Base-by-base conservation (phyloP, 2,329 filamentous ascomycete genomes). In the Epicoccum nigrum region DNA sequence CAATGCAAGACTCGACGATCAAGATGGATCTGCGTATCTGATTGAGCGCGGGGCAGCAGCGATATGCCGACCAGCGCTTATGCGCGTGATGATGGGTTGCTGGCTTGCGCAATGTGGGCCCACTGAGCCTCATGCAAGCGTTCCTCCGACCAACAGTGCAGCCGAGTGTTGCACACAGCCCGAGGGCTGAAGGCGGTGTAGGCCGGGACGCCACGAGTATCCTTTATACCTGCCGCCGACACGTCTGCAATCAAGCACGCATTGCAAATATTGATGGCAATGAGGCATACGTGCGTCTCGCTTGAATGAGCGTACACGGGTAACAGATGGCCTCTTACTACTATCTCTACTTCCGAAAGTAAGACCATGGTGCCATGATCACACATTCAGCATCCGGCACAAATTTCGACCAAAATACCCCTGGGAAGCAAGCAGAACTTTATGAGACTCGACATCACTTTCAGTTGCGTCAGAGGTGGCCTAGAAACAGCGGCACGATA, bases 71-170 rank as follows among this genome's bases (percentile, higher is more conserved):
- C 46, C 46, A 58, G 61, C 64, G 64, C 63, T 62, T 67, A 65
- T 67, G 63, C 59, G 60, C 58, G 64, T 60, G 62, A 65, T 65
- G 54, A 40, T 57, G 54, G 50, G 54, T 27, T 40, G 49, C 51
- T 40, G 46, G 50, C 42, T 58, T 55, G 49, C 54, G 55, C 47
- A 51, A 55, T 51, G 33, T 39, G 39, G 48, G 23, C 51, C 51
- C 19, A 32, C 40, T 30, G 40, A 40, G 50, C 38, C 49, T 35
- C 38, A 38, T 33, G 44, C 50, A 47, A 51, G 28, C 33, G 38
- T 31, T 38, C 25, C 30, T 40, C 46, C 39, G 55, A 54, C 52
- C 31, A 37, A 41, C 43, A 44, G 20, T 44, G 33, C 19, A 55
- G 38, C 53, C 52, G 44, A 32, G 25, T 53, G 59, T 66, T 57